Evolutionary conservation across 2,329 filamentous ascomycete genomes (phyloP), one percentile per base, ranked within the genome.

Genomic region (Ilyonectria destructans): DNA sequence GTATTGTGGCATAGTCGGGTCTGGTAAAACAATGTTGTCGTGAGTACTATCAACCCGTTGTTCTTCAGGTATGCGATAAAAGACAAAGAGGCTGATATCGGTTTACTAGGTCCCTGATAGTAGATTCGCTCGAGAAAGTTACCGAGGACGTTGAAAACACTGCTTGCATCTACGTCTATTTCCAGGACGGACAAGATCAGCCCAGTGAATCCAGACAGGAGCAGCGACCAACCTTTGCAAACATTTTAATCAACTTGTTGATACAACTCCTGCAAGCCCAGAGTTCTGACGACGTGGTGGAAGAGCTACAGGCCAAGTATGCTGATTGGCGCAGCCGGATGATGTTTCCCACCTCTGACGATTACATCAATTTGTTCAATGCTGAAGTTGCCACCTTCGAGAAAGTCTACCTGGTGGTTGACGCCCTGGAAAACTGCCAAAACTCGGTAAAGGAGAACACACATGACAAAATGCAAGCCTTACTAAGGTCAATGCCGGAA

Each of bases 131-230:
- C 1, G 17, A 52, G 7, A 33, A 33, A n/a, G 10, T 2, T 2
- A 19, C 49, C 17, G n/a, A 31, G 2, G 29, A 7, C 3, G n/a
- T 33, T n/a, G 49, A 52, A 2, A 52, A 19, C 17, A 33, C 49
- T 19, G 49, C 49, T 17, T 52, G 49, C 12, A 52, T 52, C 29
- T 52, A 52, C 49, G 26, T 52, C 8, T 52, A 52, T 52, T 52
- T 52, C 9, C 49, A 33, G 29, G 49, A 52, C 12, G 26, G 17
- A 21, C 49, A 52, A 6, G 49, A 52, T 31, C 49, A 52, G 1
- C 26, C 40, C 15, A 43, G 17, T n/a, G 40, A n/a, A 43, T n/a
- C 40, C 40, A 43, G 40, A n/a, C 40, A 52, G 7, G 49, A 52
- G 10, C 49, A 52, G 4, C 26, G 49, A 19, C 49, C 49, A 19